A percentile compares a stretch with the other conserved stretches of the same genome.
Evolutionary conservation across 306 rosid species (phyloP).

Genomic region (Dryas octopetala): DNA sequence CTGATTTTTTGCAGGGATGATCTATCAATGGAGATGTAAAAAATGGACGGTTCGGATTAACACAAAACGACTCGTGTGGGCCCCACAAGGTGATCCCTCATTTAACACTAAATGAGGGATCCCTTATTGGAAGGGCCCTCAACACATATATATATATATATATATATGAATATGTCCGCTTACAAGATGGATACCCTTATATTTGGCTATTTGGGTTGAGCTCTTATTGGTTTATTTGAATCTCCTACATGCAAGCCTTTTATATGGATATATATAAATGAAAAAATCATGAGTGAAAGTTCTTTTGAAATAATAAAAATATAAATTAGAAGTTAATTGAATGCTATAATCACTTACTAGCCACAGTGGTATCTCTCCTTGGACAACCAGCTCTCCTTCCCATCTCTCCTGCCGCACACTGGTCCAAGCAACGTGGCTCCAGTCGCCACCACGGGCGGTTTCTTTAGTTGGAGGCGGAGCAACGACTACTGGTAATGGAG

Average conservation of each 20-base stretch:
- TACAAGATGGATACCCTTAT: neutral
- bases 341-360: conserved; percentile 40
- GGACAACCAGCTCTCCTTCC: conserved; percentile 81
- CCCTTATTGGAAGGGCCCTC: too few relatives aligned
- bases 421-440: conserved; percentile 88
- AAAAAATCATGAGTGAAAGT: neutral
- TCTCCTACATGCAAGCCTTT: neutral
- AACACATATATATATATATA: too few relatives aligned
- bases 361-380: conserved; percentile 82
- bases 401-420: conserved; percentile 79
- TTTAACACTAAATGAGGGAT: too few relatives aligned
- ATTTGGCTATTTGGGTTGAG: neutral
- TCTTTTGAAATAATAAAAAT: neutral
- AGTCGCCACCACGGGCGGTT: neutral
- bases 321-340: neutral
- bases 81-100: too few relatives aligned
- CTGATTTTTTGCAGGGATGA: too few relatives aligned
- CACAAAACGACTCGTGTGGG: too few relatives aligned
- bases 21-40: too few relatives aligned
- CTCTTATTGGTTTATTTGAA: neutral
- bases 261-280: neutral
- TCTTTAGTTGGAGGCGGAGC: conserved; percentile 32
- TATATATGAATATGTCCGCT: neutral
- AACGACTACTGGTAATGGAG: conserved; percentile 34
- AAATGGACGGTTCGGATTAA: too few relatives aligned